These are phyloP conservation scores for Globisporangium splendens DNA, from an alignment of 352 stramenopile species.

Conservation along the genomic window DNA sequence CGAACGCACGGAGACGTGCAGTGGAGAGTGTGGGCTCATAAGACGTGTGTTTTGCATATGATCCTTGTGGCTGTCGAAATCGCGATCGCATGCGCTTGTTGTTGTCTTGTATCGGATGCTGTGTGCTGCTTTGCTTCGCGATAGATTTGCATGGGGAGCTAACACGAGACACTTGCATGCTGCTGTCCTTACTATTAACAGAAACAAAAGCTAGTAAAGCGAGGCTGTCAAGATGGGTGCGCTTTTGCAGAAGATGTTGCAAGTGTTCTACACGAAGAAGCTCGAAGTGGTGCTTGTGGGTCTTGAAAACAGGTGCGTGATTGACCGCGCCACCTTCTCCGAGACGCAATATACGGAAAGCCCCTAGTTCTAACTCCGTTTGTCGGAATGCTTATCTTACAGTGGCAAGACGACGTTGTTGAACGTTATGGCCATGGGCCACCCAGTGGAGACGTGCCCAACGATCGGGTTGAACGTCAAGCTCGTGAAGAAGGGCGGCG, in stretches of 20 bases:
- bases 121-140: too few species aligned
- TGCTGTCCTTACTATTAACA: neutral
- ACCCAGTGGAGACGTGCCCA: constrained; percentile 95
- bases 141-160: too few species aligned
- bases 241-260: constrained; percentile 93
- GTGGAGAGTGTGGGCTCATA: too few species aligned
- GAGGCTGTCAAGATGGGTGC: constrained; percentile 73
- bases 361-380: neutral
- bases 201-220: neutral
- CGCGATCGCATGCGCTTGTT: too few species aligned
- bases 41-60: too few species aligned
- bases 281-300: constrained; percentile 96
- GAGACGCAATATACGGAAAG: neutral
- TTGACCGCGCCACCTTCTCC: too few species aligned
- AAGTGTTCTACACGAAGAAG: constrained; percentile 98
- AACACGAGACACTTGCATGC: too few species aligned
- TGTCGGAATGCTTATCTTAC: too few species aligned
- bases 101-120: too few species aligned
- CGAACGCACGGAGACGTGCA: too few species aligned
- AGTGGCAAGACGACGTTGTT: constrained; percentile 96
- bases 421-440: constrained; percentile 94
- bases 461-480: constrained; percentile 98
- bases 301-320: constrained; percentile 91
- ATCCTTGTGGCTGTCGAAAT: too few species aligned
- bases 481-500: constrained; percentile 93